phyloP scores from a whole-genome alignment of 2,329 filamentous ascomycete genomes.

The Aspergillus oerlinghausenensis region DNA sequence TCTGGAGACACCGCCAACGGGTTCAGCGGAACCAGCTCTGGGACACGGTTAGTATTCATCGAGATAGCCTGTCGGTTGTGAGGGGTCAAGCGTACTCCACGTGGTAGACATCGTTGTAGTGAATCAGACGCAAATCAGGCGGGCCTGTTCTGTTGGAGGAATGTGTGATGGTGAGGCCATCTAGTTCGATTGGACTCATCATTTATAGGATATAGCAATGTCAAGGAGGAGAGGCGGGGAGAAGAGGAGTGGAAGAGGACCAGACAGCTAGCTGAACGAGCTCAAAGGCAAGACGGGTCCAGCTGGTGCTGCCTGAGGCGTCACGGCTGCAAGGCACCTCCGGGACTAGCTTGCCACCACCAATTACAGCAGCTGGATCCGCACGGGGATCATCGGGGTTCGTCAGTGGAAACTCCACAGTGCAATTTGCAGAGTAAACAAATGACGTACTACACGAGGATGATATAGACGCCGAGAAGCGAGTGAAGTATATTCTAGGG shows the following conservation, averaged over 20 bases:
- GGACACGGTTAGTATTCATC: not conserved
- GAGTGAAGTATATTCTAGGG: not conserved
- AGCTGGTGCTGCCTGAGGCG: not conserved
- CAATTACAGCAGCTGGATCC: constrained; percentile 1
- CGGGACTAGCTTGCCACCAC: not conserved
- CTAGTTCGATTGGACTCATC: constrained; percentile 28
- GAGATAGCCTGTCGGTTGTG: not conserved
- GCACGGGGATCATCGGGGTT: not conserved
- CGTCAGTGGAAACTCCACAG: not conserved
- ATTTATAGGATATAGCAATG: not conserved
- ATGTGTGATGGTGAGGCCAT: constrained; percentile 40
- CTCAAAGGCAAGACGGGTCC: not conserved
- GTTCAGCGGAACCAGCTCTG: constrained; percentile 65
- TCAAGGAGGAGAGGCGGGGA: not conserved
- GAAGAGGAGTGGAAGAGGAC: not conserved
- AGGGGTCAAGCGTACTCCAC: constrained; percentile 53
- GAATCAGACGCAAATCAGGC: constrained; percentile 74
- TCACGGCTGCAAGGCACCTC: constrained; percentile 1
- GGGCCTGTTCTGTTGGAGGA: constrained; percentile 41
- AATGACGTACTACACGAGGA: not conserved
- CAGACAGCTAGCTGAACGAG: not conserved
- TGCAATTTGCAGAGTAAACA: not conserved
- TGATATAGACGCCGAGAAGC: not conserved
- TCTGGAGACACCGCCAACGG: constrained; percentile 73
- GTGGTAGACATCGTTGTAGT: constrained; percentile 95